Evolutionary conservation across 106 monocot species (phyloP).

Genomic region (Dioscorea alata): DNA sequence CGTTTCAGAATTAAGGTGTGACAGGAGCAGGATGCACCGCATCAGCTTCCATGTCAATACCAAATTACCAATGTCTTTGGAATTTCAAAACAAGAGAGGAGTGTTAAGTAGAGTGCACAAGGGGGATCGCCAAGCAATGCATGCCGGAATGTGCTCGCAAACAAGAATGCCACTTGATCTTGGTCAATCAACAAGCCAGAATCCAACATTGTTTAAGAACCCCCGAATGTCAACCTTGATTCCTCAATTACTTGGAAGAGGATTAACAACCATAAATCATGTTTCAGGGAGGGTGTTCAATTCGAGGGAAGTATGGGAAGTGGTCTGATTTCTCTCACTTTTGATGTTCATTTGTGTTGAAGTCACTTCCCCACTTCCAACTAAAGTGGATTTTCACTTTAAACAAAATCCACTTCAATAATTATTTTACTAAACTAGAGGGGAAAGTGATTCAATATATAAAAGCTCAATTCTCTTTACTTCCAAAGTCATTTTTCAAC

Average conservation of each 20-base stretch:
- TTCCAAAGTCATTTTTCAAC: no score
- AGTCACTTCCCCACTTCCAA: no score
- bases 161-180: conserved; percentile 1
- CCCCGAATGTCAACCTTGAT: not conserved
- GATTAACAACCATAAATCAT: not conserved
- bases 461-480: no score
- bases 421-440: no score
- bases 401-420: no score
- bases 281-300: no score
- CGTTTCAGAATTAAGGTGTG: not conserved
- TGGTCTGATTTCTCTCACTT: no score
- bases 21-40: no score
- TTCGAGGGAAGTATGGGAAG: no score
- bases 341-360: no score
- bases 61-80: not conserved
- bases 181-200: not conserved
- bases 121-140: not conserved
- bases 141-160: not conserved
- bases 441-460: no score
- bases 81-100: not conserved
- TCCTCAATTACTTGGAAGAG: not conserved
- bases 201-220: not conserved
- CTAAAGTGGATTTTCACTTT: no score
- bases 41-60: not conserved
- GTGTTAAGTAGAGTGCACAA: not conserved